phyloP scores from a whole-genome alignment of 768 basidiomycete genomes.

The Rhodocollybia butyracea region DNA sequence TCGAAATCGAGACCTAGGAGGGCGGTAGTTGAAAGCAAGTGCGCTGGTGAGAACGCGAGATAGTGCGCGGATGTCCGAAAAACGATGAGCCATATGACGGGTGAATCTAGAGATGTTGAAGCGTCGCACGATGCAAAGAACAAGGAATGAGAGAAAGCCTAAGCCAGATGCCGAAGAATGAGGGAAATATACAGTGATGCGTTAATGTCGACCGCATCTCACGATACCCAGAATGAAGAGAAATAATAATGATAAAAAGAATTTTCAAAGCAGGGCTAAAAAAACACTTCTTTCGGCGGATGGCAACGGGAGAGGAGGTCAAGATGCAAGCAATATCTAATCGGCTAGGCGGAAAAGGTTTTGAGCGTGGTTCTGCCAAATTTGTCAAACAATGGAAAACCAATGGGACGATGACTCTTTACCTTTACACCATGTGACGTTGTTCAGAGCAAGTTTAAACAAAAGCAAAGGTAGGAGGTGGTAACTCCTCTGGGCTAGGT shows the following conservation, averaged over 20 bases:
- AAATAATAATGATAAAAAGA: slow-evolving; percentile 9
- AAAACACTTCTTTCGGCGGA: slow-evolving; percentile 10
- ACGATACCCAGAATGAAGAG: slow-evolving; percentile 6
- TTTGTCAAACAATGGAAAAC: background rate
- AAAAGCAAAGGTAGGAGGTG: slow-evolving; percentile 62
- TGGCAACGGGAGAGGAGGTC: slow-evolving; percentile 5
- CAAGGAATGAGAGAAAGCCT: background rate
- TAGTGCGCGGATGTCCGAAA: slow-evolving; percentile 9
- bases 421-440: background rate
- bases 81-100: slow-evolving; percentile 3
- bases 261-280: slow-evolving; percentile 6
- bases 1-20: background rate
- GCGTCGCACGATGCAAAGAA: background rate
- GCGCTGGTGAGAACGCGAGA: background rate
- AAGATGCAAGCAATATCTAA: slow-evolving; percentile 8
- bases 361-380: background rate
- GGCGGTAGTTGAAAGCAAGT: background rate
- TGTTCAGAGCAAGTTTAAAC: slow-evolving; percentile 28
- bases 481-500: slow-evolving; percentile 78
- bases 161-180: slow-evolving; percentile 3
- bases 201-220: slow-evolving; percentile 7
- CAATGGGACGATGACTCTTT: background rate
- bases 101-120: background rate
- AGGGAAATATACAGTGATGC: slow-evolving; percentile 1
- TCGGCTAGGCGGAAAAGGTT: slow-evolving; percentile 2